Evolutionary conservation across 192 early-diverging fungal species (phyloP).

Genomic region (Coemansia sp.): DNA sequence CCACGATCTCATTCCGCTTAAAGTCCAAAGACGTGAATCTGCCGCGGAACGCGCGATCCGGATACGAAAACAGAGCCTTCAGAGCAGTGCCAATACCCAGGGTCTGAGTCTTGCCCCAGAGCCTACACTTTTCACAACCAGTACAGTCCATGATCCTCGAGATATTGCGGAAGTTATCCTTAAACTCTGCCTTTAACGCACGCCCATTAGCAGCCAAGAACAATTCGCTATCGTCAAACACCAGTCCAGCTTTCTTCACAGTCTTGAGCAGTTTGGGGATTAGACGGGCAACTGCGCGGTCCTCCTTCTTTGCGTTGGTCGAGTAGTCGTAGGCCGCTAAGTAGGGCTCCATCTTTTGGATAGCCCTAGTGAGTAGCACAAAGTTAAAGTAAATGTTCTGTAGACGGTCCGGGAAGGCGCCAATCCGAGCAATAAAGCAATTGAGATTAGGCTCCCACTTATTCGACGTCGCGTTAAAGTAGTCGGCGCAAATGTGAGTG

Average conservation of each 20-base stretch:
- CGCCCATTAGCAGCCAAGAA: slow-evolving; percentile 70
- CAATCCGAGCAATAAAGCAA: slow-evolving; percentile 90
- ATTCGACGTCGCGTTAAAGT: slow-evolving; percentile 84
- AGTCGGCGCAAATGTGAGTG: slow-evolving; percentile 96
- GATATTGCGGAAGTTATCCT: slow-evolving; percentile 93
- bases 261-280: slow-evolving; percentile 40
- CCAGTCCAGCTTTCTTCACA: slow-evolving; percentile 53
- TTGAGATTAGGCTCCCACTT: slow-evolving; percentile 90
- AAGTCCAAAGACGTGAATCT: slow-evolving; percentile 52
- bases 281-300: slow-evolving; percentile 48
- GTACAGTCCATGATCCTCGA: slow-evolving; percentile 99
- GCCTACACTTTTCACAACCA: slow-evolving; percentile 95
- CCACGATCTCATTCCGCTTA: slow-evolving; percentile 77
- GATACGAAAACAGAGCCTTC: slow-evolving; percentile 94
- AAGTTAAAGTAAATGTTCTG: slow-evolving; percentile 97
- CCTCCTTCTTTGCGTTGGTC: slow-evolving; percentile 64
- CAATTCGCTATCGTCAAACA: slow-evolving; percentile 90
- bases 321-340: slow-evolving; percentile 76
- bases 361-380: slow-evolving; percentile 80
- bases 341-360: slow-evolving; percentile 82
- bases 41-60: slow-evolving; percentile 63
- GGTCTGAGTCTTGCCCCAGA: slow-evolving; percentile 98
- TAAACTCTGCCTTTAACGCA: slow-evolving; percentile 85
- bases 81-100: slow-evolving; percentile 96
- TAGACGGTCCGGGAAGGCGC: slow-evolving; percentile 85